Evolutionary conservation across 768 basidiomycete species (phyloP).

Genomic region (Psilocybe azurescens): DNA sequence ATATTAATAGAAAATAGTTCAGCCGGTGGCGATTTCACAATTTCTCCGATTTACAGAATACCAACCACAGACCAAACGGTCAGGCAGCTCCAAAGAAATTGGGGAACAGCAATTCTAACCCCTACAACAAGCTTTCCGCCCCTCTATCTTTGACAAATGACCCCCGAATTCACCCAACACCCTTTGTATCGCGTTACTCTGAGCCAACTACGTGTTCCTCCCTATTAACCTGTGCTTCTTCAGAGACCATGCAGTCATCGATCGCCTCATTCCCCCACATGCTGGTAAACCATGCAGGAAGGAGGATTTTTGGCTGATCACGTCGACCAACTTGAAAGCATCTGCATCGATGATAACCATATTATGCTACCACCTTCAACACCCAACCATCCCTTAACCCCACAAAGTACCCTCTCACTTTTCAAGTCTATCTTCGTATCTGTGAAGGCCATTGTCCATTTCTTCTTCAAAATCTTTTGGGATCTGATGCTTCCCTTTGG

Average conservation of each 20-base stretch:
- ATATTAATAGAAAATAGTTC: background rate
- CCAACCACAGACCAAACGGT: background rate
- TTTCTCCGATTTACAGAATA: conserved; percentile 20
- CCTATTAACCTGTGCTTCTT: background rate
- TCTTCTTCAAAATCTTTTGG: conserved; percentile 10
- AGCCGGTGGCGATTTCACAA: conserved; percentile 27
- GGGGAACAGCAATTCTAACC: conserved; percentile 40
- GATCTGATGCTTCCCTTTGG: conserved; percentile 2
- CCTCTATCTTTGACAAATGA: conserved; percentile 3
- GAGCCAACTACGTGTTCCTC: background rate
- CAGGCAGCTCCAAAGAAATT: conserved; percentile 9
- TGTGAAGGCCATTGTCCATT: conserved; percentile 4
- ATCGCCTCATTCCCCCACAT: background rate
- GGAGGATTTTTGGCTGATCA: background rate
- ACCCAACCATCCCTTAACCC: background rate
- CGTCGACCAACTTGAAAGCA: background rate
- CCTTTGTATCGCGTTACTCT: background rate
- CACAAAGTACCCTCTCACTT: background rate
- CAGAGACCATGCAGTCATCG: background rate
- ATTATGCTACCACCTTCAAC: background rate
- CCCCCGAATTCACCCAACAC: background rate
- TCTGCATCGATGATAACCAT: background rate
- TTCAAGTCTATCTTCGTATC: conserved; percentile 13
- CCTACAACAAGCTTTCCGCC: conserved; percentile 26
- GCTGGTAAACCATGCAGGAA: background rate